Evolutionary conservation across 2,329 filamentous ascomycete genomes (phyloP).

Genomic region (Penicillium sclerotigenum): DNA sequence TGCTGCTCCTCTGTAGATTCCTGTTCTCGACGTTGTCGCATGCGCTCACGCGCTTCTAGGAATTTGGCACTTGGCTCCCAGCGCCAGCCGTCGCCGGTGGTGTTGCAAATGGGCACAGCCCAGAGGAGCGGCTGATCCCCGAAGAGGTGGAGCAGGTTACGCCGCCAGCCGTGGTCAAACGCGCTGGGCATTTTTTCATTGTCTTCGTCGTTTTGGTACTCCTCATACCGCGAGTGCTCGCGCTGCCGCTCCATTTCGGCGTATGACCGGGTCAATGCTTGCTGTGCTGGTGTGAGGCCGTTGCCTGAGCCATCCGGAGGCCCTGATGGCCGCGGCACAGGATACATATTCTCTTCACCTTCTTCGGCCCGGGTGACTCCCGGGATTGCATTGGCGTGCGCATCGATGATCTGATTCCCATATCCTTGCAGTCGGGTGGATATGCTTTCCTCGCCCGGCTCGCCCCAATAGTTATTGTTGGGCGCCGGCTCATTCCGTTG

Average conservation of each 20-base stretch:
- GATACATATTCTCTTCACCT: conserved; percentile 61
- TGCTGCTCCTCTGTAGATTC: conserved; percentile 31
- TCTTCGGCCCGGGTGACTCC: conserved; percentile 79
- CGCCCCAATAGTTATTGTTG: conserved; percentile 28
- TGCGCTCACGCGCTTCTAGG: conserved; percentile 56
- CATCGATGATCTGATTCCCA: conserved; percentile 72
- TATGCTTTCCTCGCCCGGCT: conserved; percentile 30
- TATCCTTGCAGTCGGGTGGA: conserved; percentile 54
- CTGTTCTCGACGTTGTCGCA: conserved; percentile 31
- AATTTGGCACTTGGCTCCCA: conserved; percentile 86
- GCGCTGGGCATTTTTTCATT: conserved; percentile 84
- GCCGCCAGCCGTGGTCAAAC: conserved; percentile 82
- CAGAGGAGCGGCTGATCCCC: conserved; percentile 71
- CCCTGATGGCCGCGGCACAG: conserved; percentile 22
- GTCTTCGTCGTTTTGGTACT: conserved; percentile 87
- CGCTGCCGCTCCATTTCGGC: conserved; percentile 60
- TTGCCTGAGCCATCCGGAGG: conserved; percentile 5
- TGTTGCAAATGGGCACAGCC: conserved; percentile 77
- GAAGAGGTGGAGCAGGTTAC: conserved; percentile 78
- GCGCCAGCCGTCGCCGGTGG: conserved; percentile 85
- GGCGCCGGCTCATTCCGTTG: conserved; percentile 55
- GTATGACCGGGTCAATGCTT: conserved; percentile 47
- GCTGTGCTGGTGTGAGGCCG: conserved; percentile 45
- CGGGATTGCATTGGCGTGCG: conserved; percentile 76
- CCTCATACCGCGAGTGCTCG: conserved; percentile 66